These are phyloP conservation scores for Diaporthe longicolla DNA, from an alignment of 2,329 filamentous ascomycete genomes.

Conservation along the genomic window DNA sequence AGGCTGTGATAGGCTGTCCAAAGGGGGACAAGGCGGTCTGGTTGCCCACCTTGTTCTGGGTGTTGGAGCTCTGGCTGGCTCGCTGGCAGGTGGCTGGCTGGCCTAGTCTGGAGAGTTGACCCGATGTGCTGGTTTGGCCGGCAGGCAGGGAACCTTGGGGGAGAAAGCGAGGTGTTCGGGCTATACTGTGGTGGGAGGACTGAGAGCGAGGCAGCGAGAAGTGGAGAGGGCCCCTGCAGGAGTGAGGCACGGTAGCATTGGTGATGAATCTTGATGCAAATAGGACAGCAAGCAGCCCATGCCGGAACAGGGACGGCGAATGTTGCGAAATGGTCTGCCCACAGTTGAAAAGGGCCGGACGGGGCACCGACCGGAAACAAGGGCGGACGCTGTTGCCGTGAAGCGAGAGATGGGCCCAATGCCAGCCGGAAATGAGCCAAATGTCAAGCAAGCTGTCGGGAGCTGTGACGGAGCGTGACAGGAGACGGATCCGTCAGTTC, in stretches of 20 bases:
- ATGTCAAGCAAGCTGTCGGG: conserved; percentile 8
- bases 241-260: conserved; percentile 31
- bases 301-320: background rate
- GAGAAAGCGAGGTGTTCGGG: too few relatives aligned
- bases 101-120: conserved; percentile 4
- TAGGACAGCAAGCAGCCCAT: conserved; percentile 4
- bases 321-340: conserved; percentile 1
- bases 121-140: conserved; percentile 31
- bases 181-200: background rate
- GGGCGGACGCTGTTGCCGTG: conserved; percentile 34
- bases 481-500: conserved; percentile 29
- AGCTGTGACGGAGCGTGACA: background rate
- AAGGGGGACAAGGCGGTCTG: conserved; percentile 20
- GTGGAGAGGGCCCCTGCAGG: conserved; percentile 10
- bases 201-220: conserved; percentile 20
- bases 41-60: conserved; percentile 30
- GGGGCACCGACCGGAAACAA: conserved; percentile 33
- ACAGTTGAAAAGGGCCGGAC: conserved; percentile 2
- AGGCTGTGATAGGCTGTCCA: conserved; percentile 38
- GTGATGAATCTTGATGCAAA: conserved; percentile 24
- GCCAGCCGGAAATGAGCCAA: conserved; percentile 26
- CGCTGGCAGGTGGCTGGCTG: background rate
- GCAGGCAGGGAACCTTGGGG: conserved; percentile 15
- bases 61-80: conserved; percentile 15
- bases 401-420: conserved; percentile 3